Evolutionary conservation across 2,329 filamentous ascomycete genomes (phyloP), one percentile per base, ranked within the genome.

Genomic region (Apiospora hydei): DNA sequence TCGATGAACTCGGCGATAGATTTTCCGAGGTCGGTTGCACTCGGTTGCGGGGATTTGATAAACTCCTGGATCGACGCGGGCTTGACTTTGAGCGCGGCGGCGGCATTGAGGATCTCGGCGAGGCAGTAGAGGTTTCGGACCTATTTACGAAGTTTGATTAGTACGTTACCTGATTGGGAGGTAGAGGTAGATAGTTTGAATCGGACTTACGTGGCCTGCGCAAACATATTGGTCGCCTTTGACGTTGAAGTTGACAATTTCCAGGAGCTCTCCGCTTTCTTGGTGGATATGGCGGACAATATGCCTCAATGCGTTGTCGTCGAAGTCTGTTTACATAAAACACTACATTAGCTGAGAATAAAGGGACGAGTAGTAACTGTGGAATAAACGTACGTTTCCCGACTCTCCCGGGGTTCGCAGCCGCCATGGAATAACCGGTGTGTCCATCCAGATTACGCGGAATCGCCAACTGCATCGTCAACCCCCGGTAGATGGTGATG

Each of bases 341-440:
- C 13, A 1, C 21, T 46, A 46, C 4, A 8, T 57, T 30, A 57
- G 26, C 14, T 14, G 11, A 14, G 0, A 26, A 51, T n/a, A 3
- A 30, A 30, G 2, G 26, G 26, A 30, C 3, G 26, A 30, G 26
- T 30, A 30, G 26, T 30, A 30, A 30, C 26, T 30, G n/a, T n/a
- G n/a, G 3, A 30, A 3, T 30, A 30, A 30, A 30, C 51, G 3
- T 57, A 34, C 51, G 13, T 34, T 34, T 57, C 18, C 51, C 51
- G 7, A 57, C 51, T 14, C 51, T 18, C 0, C 51, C 7, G 4
- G 51, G 51, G 24, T 57, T 57, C 83, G 98, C 95, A 72, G 96
- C 96, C 82, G 95, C 98, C 96, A 99, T 99, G 75, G 94, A 95
- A 88, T 98, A 99, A 88, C 98, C 98, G 77, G 95, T 98, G 72